Percentiles rank a stretch among this genome's conserved stretches.
These are phyloP conservation scores for Wickerhamiella sergipiensis DNA, from an alignment of 805 yeast species.

Conservation along the genomic window DNA sequence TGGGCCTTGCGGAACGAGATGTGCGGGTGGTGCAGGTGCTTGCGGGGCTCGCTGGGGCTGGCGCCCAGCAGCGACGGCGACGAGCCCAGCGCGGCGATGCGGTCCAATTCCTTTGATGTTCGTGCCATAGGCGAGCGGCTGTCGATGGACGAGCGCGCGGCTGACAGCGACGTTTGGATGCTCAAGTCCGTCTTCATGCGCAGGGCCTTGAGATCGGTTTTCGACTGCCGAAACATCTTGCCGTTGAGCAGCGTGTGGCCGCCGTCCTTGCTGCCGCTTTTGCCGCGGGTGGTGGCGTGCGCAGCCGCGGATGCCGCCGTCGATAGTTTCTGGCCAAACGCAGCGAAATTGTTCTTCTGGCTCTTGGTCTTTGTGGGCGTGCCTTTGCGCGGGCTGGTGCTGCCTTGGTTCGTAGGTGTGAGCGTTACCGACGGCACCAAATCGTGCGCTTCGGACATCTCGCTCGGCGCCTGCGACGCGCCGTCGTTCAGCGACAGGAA, in stretches of 20 bases:
- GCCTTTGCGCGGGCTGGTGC: background rate
- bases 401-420: background rate
- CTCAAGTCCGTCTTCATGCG: conserved; percentile 20
- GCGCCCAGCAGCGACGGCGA: background rate
- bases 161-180: conserved; percentile 7
- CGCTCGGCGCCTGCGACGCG: background rate
- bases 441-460: background rate
- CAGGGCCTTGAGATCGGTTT: conserved; percentile 17
- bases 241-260: conserved; percentile 16
- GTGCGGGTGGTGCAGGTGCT: conserved; percentile 19
- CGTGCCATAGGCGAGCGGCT: conserved; percentile 21
- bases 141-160: conserved; percentile 18
- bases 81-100: conserved; percentile 26
- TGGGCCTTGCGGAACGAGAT: conserved; percentile 26
- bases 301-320: conserved; percentile 25
- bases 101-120: conserved; percentile 24
- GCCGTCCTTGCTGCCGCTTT: conserved; percentile 3
- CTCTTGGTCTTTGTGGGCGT: conserved; percentile 6
- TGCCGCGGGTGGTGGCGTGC: conserved; percentile 15
- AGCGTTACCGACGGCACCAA: background rate
- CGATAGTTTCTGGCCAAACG: conserved; percentile 18
- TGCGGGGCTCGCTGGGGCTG: background rate
- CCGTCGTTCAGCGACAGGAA: background rate
- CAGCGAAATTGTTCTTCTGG: conserved; percentile 16
- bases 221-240: conserved; percentile 24